These are phyloP conservation scores for Lachnellula arida DNA, from an alignment of 2,329 filamentous ascomycete species.

Conservation along the genomic window DNA sequence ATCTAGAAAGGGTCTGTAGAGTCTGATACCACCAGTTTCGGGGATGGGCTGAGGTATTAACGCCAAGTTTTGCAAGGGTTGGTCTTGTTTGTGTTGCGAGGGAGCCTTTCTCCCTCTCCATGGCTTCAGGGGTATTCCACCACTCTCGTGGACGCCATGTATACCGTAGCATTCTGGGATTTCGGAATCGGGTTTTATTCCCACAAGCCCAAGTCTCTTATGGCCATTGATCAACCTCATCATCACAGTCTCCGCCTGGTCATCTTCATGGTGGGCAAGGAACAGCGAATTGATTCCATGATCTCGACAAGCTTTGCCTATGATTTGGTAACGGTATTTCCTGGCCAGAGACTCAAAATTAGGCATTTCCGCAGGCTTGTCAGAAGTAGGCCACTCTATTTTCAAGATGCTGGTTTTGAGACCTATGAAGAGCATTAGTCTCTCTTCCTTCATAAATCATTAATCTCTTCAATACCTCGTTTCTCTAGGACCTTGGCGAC, in stretches of 20 bases:
- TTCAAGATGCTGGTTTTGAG: constrained; percentile 27
- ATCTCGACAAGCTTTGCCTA: constrained; percentile 58
- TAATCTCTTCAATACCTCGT: constrained; percentile 16
- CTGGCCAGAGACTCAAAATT: constrained; percentile 78
- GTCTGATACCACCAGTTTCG: constrained; percentile 60
- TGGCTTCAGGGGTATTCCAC: constrained; percentile 26
- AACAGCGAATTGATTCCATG: constrained; percentile 57
- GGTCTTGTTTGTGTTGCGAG: not conserved
- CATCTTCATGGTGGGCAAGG: constrained; percentile 82
- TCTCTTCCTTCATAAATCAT: not conserved
- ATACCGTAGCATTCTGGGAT: constrained; percentile 84
- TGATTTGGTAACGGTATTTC: constrained; percentile 62
- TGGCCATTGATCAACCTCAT: constrained; percentile 70
- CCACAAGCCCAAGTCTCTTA: constrained; percentile 63
- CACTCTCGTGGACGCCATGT: constrained; percentile 66
- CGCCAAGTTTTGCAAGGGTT: not conserved
- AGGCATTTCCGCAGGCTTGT: constrained; percentile 41
- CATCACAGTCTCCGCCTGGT: constrained; percentile 85
- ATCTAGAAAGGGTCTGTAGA: constrained; percentile 64
- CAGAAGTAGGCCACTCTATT: constrained; percentile 48
- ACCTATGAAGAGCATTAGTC: constrained; percentile 15
- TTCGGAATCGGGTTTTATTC: constrained; percentile 58
- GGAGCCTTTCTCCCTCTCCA: not conserved
- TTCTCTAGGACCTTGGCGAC: constrained; percentile 37
- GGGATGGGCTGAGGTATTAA: constrained; percentile 3